A percentile compares a stretch with the other conserved stretches of the same genome.
phyloP scores from a whole-genome alignment of 441 rosid species.

The Euphorbia schlechtendalii region DNA sequence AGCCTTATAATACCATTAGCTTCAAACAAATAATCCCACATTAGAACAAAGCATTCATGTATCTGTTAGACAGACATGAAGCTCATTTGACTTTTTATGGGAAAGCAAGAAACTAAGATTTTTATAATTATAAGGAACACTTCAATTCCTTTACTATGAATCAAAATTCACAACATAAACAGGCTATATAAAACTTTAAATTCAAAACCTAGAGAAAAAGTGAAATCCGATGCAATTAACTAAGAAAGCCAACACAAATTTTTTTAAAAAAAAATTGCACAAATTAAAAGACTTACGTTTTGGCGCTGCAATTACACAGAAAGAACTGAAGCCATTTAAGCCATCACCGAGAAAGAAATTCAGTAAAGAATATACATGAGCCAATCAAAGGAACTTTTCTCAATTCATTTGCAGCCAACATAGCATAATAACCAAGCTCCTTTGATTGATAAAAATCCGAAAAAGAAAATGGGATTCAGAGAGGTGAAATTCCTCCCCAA shows the following conservation, averaged over 20 bases:
- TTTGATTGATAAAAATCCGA: constrained; percentile 14
- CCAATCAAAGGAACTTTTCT: constrained; percentile 23
- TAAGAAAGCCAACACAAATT: no score
- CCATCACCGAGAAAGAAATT: constrained; percentile 7
- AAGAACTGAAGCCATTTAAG: constrained; percentile 19
- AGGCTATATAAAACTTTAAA: no score
- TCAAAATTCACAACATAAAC: neutral
- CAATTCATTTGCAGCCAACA: constrained; percentile 13
- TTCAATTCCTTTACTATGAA: constrained; percentile 1
- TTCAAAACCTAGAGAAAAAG: no score
- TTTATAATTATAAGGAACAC: neutral
- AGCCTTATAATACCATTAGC: neutral
- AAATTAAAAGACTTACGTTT: constrained; percentile 23
- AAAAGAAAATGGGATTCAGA: constrained; percentile 31
- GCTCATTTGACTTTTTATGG: neutral
- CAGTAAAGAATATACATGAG: constrained; percentile 14
- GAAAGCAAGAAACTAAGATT: neutral
- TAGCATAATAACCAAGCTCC: neutral
- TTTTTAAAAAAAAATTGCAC: no score
- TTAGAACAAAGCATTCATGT: neutral
- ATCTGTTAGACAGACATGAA: neutral
- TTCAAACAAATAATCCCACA: neutral
- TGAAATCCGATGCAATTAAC: no score
- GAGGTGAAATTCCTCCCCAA: constrained; percentile 46
- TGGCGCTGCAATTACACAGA: constrained; percentile 23